Base-by-base conservation (phyloP, 352 stramenopile species). In the Bremia lactucae region DNA sequence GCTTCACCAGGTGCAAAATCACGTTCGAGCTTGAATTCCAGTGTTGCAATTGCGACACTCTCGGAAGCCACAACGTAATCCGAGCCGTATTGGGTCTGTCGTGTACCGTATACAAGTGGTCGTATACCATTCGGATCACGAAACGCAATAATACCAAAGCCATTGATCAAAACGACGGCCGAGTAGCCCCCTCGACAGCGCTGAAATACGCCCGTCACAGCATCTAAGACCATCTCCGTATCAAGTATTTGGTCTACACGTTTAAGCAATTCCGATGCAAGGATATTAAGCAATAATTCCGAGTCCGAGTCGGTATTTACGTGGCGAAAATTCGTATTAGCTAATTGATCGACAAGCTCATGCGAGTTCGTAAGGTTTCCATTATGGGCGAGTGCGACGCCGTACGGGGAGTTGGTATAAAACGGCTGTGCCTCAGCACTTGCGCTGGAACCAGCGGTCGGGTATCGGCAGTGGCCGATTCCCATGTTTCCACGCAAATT, bases 361-460 rank as follows among this genome's bases (percentile, higher is more conserved):
- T 94, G 81, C 35, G 94, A 97, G 75, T 99, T 99, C 31, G 94
- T 98, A 18, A 99, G 71, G 68, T 99, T 99, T 39, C 96, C 96
- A 69, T 99, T 99, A 64, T 93, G 80, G 14, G 94, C 96, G 16
- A 99, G 84, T 33, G 93, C 92, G 25, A 99, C 90, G 19, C 95
- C 96, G 67, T 98, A 98, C 9, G 96, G 96, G 58, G 93, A 99
- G 79, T 99, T 99, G 15, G 95, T 98, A 79, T 99, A 99, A 53
- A 99, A 96, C 11, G 96, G 96, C 71, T 98, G 94, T 35, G 91
- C 88, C 59, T 97, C 87, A 5, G 72, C 87, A 68, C 76, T 91
- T 16, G 74, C 81, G 38, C 77, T 89, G 0, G 76, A 88, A 31
- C 96, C 96, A 1, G 95, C 95, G 6, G 96, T 99, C 18, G 96